These are phyloP conservation scores for Hippophae rhamnoides DNA, from an alignment of 306 rosid species.

Conservation along the genomic window DNA sequence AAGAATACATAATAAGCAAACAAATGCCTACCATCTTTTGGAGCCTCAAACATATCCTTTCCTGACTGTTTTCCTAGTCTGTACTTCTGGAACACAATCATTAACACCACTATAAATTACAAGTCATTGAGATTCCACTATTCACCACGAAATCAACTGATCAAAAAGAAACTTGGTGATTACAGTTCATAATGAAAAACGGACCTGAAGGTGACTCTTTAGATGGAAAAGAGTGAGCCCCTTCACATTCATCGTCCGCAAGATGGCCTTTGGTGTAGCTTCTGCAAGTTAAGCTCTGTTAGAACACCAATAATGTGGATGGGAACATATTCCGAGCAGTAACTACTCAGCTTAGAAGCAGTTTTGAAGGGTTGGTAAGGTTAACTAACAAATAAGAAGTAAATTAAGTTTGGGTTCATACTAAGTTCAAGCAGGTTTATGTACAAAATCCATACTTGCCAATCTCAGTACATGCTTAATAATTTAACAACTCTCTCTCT, in stretches of 20 bases:
- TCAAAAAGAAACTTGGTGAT: background rate
- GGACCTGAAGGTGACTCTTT: constrained; percentile 98
- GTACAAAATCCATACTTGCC: constrained; percentile 1
- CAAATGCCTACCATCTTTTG: constrained; percentile 72
- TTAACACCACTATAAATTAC: constrained; percentile 9
- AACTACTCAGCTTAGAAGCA: background rate
- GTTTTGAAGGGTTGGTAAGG: background rate
- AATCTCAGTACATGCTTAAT: background rate
- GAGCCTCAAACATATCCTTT: constrained; percentile 74
- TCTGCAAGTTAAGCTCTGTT: constrained; percentile 51
- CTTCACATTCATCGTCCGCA: constrained; percentile 99
- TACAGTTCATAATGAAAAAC: constrained; percentile 5
- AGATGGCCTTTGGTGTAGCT: constrained; percentile 96
- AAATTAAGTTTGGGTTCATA: background rate
- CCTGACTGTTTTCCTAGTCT: constrained; percentile 97
- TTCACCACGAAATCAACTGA: constrained; percentile 12
- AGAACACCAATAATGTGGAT: constrained; percentile 20
- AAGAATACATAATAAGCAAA: too few species aligned
- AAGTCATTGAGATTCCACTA: constrained; percentile 11
- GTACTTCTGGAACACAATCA: constrained; percentile 63
- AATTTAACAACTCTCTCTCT: background rate
- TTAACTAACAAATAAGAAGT: background rate
- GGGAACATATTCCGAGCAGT: background rate
- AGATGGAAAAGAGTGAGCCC: constrained; percentile 94
- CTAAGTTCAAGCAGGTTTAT: background rate